Evolutionary conservation across 768 basidiomycete genomes (phyloP).

Genomic region (Brasilioporus rufonigricans): DNA sequence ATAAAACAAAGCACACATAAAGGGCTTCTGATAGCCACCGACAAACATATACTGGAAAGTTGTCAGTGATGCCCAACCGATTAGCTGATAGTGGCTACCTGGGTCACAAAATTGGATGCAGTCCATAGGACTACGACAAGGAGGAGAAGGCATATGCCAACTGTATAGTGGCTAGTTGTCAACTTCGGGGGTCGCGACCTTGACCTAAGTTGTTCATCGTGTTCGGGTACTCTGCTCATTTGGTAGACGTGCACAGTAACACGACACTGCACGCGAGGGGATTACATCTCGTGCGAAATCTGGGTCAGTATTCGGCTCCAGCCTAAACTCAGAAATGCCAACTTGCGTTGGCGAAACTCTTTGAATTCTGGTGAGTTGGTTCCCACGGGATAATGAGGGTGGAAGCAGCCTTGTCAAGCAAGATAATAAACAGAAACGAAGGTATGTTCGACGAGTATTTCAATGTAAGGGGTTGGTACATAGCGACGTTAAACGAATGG

Average conservation of each 20-base stretch:
- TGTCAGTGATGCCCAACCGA: slow-evolving; percentile 4
- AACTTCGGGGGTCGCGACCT: slow-evolving; percentile 3
- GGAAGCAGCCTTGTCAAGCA: too few species aligned
- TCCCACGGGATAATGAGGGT: too few species aligned
- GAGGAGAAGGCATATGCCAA: slow-evolving; percentile 69
- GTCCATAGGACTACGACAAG: slow-evolving; percentile 89
- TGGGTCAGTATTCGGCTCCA: background rate
- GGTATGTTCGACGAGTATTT: background rate
- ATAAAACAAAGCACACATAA: slow-evolving; percentile 52
- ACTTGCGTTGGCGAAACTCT: too few species aligned
- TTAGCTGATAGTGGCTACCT: slow-evolving; percentile 41
- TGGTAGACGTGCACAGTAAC: background rate
- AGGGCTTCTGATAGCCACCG: slow-evolving; percentile 86
- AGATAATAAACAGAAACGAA: background rate
- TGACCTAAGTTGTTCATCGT: slow-evolving; percentile 13
- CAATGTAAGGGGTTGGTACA: background rate
- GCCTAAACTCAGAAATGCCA: too few species aligned
- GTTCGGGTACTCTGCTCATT: slow-evolving; percentile 19
- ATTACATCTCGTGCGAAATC: background rate
- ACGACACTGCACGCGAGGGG: too few species aligned
- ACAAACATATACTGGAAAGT: slow-evolving; percentile 45
- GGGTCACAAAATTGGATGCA: slow-evolving; percentile 80
- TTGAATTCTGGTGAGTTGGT: too few species aligned
- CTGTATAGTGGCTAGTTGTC: slow-evolving; percentile 37
- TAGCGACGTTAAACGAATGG: background rate